Conservation (phyloP, 2,329 filamentous ascomycete genomes). For the Claviceps monticola region DNA sequence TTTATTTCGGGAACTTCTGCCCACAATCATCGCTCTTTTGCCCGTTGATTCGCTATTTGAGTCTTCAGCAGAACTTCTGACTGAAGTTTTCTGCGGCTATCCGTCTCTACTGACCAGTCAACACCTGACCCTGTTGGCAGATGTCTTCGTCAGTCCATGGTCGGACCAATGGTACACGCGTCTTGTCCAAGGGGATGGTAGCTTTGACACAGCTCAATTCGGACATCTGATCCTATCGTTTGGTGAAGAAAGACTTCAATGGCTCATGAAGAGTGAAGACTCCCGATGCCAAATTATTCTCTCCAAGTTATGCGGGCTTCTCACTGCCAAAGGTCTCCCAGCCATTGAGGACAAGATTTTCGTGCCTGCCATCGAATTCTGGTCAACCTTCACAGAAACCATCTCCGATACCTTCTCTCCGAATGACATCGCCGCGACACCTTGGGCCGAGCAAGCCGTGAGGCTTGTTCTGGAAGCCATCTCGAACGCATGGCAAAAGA, state of each 20-base stretch:
- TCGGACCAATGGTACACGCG: conserved; percentile 39
- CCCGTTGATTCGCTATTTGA: conserved; percentile 44
- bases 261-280: conserved; percentile 40
- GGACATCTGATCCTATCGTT: conserved; percentile 55
- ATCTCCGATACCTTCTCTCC: conserved; percentile 44
- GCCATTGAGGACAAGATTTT: conserved; percentile 64
- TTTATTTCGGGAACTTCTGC: conserved; percentile 45
- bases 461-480: conserved; percentile 49
- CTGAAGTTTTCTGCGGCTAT: conserved; percentile 51
- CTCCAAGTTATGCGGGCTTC: conserved; percentile 46
- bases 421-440: conserved; percentile 28
- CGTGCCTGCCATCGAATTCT: conserved; percentile 63
- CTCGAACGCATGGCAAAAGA: conserved; percentile 53
- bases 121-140: conserved; percentile 42
- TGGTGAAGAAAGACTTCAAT: conserved; percentile 49
- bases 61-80: conserved; percentile 47
- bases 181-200: conserved; percentile 45
- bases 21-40: conserved; percentile 46
- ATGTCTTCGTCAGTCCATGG: conserved; percentile 48
- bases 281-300: conserved; percentile 40
- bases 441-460: conserved; percentile 46
- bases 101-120: conserved; percentile 45
- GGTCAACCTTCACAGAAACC: conserved; percentile 62
- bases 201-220: conserved; percentile 51
- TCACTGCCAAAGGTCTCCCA: conserved; percentile 51